Percentiles rank a stretch among this genome's conserved stretches.
phyloP scores from a whole-genome alignment of 176 grass and related monocot species.

The Elymus sibiricus region DNA sequence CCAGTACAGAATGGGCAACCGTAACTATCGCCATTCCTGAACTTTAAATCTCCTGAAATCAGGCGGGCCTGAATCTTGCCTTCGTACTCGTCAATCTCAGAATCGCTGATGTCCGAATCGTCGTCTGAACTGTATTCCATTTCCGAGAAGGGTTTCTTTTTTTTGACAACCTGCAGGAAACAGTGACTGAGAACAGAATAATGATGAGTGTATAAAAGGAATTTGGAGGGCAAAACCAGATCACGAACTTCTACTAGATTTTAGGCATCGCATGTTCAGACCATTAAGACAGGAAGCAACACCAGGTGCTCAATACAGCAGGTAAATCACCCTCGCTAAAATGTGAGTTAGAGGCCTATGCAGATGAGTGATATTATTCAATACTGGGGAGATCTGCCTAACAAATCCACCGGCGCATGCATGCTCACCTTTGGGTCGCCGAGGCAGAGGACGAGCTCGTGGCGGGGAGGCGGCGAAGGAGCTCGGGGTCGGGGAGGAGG shows the following conservation, averaged over 20 bases:
- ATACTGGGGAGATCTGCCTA: too few species aligned
- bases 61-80: background rate
- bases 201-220: background rate
- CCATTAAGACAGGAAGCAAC: background rate
- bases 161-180: background rate
- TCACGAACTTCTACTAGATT: background rate
- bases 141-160: background rate
- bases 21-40: background rate
- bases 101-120: background rate
- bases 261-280: background rate
- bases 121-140: constrained; percentile 1
- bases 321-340: background rate
- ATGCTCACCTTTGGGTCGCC: too few species aligned
- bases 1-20: constrained; percentile 5
- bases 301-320: background rate
- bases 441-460: too few species aligned
- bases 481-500: too few species aligned
- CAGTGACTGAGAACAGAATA: background rate
- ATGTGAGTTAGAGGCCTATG: background rate
- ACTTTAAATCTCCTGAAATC: background rate
- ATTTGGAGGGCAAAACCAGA: background rate
- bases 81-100: constrained; percentile 1
- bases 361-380: too few species aligned
- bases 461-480: too few species aligned
- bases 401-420: too few species aligned